Conservation (phyloP, 179 eudicot species). For the Heliamphora pulchella region DNA sequence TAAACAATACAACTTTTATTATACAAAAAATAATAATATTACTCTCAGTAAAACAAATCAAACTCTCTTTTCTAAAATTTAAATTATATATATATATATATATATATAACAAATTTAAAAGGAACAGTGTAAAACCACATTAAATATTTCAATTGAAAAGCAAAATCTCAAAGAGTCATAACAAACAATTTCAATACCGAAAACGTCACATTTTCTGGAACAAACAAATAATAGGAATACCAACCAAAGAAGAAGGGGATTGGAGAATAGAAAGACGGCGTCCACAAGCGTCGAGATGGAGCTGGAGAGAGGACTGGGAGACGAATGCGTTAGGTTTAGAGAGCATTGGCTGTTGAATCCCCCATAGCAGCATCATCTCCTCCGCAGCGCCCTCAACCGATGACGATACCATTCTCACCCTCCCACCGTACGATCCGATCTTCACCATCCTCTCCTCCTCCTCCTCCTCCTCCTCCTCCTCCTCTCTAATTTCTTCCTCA, state of each 20-base stretch:
- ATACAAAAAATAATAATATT: no score
- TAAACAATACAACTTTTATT: no score
- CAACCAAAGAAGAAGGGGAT: slow-evolving; percentile 81
- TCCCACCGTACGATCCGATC: slow-evolving; percentile 55
- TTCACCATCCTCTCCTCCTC: slow-evolving; percentile 29
- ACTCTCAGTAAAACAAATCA: no score
- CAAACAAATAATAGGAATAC: neutral
- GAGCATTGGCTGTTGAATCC: slow-evolving; percentile 67
- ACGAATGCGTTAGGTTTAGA: slow-evolving; percentile 72
- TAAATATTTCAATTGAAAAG: no score
- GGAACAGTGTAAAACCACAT: no score
- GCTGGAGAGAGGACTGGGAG: slow-evolving; percentile 56
- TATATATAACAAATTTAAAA: no score
- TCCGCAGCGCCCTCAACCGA: slow-evolving; percentile 32
- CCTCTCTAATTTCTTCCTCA: no score
- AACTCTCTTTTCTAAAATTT: no score
- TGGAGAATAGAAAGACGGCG: slow-evolving; percentile 65
- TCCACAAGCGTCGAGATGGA: slow-evolving; percentile 72
- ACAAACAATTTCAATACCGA: no score
- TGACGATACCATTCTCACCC: slow-evolving; percentile 32
- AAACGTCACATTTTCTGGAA: no score
- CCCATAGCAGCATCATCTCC: slow-evolving; percentile 85
- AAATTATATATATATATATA: no score
- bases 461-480: slow-evolving; percentile 15
- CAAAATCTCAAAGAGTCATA: no score